These are phyloP conservation scores for Candida ipomoeae DNA, from an alignment of 805 yeast genomes.

Conservation along the genomic window DNA sequence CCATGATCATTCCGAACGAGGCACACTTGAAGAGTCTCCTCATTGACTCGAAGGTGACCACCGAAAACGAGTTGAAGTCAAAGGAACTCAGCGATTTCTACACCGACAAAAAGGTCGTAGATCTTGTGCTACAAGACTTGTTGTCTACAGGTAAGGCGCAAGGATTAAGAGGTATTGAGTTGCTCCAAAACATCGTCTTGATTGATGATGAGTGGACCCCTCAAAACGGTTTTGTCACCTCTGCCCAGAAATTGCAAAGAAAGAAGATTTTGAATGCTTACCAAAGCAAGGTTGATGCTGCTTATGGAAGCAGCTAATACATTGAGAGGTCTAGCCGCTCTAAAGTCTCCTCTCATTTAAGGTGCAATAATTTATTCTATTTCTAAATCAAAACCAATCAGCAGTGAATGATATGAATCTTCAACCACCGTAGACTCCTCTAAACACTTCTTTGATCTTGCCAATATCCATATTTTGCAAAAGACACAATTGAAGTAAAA, in stretches of 20 bases:
- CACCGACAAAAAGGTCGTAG: slow-evolving; percentile 52
- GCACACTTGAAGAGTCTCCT: slow-evolving; percentile 52
- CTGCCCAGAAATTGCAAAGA: slow-evolving; percentile 96
- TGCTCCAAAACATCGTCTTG: slow-evolving; percentile 71
- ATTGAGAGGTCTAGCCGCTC: not conserved
- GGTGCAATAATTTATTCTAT: not conserved
- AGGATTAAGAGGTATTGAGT: slow-evolving; percentile 83
- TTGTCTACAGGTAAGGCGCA: slow-evolving; percentile 72
- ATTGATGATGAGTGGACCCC: slow-evolving; percentile 97
- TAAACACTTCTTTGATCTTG: slow-evolving; percentile 44
- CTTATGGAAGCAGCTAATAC: slow-evolving; percentile 37
- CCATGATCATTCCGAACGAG: slow-evolving; percentile 81
- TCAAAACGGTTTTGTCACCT: slow-evolving; percentile 86
- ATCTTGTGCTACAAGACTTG: slow-evolving; percentile 54
- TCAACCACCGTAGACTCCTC: slow-evolving; percentile 41
- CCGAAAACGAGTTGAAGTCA: slow-evolving; percentile 44
- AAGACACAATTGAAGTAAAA: slow-evolving; percentile 54
- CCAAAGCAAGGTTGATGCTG: slow-evolving; percentile 60
- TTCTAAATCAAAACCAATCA: not conserved
- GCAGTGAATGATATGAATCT: not conserved
- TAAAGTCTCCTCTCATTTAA: not conserved
- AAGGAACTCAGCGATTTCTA: slow-evolving; percentile 47
- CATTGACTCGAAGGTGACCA: slow-evolving; percentile 47
- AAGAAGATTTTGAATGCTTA: slow-evolving; percentile 75
- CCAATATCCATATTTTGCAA: slow-evolving; percentile 33